Conservation (phyloP, 192 early-diverging fungal species). For the Pecoramyces ruminantium region DNA sequence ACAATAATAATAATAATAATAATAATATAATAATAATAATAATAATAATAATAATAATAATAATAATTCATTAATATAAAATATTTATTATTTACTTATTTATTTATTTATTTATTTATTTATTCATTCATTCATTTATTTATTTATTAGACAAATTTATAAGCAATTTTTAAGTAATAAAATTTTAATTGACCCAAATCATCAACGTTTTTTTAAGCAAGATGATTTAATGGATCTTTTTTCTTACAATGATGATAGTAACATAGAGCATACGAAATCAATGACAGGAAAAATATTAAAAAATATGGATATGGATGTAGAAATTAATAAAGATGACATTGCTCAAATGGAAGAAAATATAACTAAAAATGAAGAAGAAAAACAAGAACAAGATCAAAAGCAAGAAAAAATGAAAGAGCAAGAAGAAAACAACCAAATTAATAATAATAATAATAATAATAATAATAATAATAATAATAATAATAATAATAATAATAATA, state of each 20-base stretch:
- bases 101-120: no score
- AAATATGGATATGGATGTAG: slow-evolving; percentile 40
- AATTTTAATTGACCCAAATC: slow-evolving; percentile 68
- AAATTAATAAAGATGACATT: slow-evolving; percentile 9
- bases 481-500: no score
- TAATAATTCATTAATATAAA: no score
- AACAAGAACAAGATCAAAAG: background rate
- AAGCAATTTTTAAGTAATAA: slow-evolving; percentile 96
- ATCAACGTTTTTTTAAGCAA: slow-evolving; percentile 76
- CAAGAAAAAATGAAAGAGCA: background rate
- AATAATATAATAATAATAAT: no score
- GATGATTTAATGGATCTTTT: slow-evolving; percentile 77
- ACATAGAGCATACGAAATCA: slow-evolving; percentile 29
- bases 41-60: no score
- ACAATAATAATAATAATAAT: no score
- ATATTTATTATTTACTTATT: no score
- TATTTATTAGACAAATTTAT: slow-evolving; percentile 84
- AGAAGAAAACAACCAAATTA: background rate
- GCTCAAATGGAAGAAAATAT: background rate
- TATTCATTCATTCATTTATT: no score
- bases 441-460: background rate
- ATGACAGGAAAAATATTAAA: slow-evolving; percentile 73
- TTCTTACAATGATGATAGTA: slow-evolving; percentile 27
- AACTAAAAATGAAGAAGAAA: slow-evolving; percentile 5
- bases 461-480: background rate